Evolutionary conservation across 345 rosid species (phyloP).

Genomic region (Pugionium dolabratum): DNA sequence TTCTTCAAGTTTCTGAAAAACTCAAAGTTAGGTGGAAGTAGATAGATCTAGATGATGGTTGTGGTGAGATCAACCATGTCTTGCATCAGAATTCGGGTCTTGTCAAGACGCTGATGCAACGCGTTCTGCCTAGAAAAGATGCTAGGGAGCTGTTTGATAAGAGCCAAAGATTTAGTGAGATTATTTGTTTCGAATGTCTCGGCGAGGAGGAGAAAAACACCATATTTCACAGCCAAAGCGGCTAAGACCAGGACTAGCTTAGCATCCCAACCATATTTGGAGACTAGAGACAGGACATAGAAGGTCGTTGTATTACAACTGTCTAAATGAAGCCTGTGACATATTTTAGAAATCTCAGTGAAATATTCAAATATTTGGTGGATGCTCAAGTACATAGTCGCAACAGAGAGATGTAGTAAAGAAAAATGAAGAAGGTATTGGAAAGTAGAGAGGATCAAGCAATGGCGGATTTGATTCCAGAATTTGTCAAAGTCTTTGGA

Average conservation of each 20-base stretch:
- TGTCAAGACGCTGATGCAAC: slow-evolving; percentile 58
- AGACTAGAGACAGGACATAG: slow-evolving; percentile 54
- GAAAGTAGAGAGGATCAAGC: too few relatives aligned
- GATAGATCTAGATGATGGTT: slow-evolving; percentile 56
- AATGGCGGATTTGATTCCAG: too few relatives aligned
- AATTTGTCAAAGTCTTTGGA: too few relatives aligned
- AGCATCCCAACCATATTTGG: slow-evolving; percentile 72
- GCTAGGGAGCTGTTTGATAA: slow-evolving; percentile 71
- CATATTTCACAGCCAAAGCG: slow-evolving; percentile 81
- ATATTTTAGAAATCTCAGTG: too few relatives aligned
- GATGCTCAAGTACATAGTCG: too few relatives aligned
- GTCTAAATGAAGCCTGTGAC: slow-evolving; percentile 31
- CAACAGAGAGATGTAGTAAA: too few relatives aligned
- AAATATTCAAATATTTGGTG: too few relatives aligned
- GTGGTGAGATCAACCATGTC: slow-evolving; percentile 64
- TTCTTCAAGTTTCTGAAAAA: too few relatives aligned
- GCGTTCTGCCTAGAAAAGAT: slow-evolving; percentile 50
- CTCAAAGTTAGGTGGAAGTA: slow-evolving; percentile 50
- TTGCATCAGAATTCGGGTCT: slow-evolving; percentile 50
- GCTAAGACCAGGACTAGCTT: slow-evolving; percentile 72
- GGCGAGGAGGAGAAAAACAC: slow-evolving; percentile 76
- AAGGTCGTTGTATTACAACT: slow-evolving; percentile 46
- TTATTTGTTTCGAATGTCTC: slow-evolving; percentile 67
- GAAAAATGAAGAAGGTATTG: too few relatives aligned
- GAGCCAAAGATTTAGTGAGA: slow-evolving; percentile 76